Evolutionary conservation across 2,329 filamentous ascomycete species (phyloP).

Genomic region (Fusarium coicis): DNA sequence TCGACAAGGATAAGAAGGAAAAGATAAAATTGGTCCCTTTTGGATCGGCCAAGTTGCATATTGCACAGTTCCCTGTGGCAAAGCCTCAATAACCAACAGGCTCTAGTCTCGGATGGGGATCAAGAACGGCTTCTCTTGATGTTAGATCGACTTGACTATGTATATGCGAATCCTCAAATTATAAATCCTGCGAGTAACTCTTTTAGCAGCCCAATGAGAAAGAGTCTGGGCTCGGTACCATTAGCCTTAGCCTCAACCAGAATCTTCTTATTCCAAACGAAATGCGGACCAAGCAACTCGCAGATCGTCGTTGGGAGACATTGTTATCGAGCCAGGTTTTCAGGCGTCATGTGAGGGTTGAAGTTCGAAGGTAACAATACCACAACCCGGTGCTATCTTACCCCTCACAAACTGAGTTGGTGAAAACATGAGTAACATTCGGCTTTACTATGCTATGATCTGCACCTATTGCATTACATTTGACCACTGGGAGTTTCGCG

Average conservation of each 20-base stretch:
- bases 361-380: no score
- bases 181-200: no score
- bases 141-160: no score
- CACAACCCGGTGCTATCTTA: background rate
- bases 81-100: background rate
- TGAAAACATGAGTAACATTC: background rate
- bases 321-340: no score
- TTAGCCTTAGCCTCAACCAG: no score
- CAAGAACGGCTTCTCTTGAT: background rate
- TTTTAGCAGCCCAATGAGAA: no score
- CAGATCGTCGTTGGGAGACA: no score
- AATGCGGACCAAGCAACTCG: no score
- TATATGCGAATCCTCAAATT: no score
- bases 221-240: no score
- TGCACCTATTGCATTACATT: background rate
- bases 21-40: background rate
- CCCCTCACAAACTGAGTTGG: rapidly evolving
- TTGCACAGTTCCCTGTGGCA: background rate
- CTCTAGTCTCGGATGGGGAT: background rate
- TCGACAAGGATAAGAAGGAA: background rate
- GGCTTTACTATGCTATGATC: background rate
- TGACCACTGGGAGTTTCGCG: background rate
- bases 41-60: background rate
- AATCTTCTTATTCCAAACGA: no score
- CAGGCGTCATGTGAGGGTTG: no score